Base-by-base conservation (phyloP, 495 filamentous ascomycete genomes). In the Thozetella sp. region DNA sequence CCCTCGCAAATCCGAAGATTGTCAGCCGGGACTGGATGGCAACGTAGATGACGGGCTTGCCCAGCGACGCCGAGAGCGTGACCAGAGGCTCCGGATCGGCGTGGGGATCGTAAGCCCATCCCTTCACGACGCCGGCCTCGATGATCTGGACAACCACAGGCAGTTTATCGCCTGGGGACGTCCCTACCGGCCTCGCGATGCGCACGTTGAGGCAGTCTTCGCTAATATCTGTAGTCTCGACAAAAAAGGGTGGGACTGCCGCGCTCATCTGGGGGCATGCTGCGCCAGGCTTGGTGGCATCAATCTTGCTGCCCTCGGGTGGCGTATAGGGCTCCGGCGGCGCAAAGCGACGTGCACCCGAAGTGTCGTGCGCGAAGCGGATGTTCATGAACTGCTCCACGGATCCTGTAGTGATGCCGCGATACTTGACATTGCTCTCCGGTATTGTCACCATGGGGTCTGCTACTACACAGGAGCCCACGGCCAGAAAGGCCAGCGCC, bases 381-480 rank as follows among this genome's bases (percentile, higher is more conserved):
- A 80, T 77, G 57, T 76, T 77, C 11, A 66, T 64, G 59, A 73
- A 80, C 51, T 77, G 69, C 19, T 80, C 76, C 22, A 79, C 60
- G 2, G 25, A 6, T 6, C 30, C 30, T 6, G 30, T 37, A 6
- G 30, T 37, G 6, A 15, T 37, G 30, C 30, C 30, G 6, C 30
- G 6, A 37, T 37, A 37, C n/a, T n/a, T n/a, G n/a, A n/a, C n/a
- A n/a, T n/a, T n/a, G n/a, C n/a, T n/a, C n/a, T n/a, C n/a, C n/a
- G n/a, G n/a, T n/a, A n/a, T n/a, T n/a, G n/a, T n/a, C n/a, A n/a
- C n/a, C n/a, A n/a, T n/a, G n/a, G n/a, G n/a, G n/a, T n/a, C n/a
- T n/a, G n/a, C n/a, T n/a, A n/a, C n/a, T n/a, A n/a, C n/a, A n/a
- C n/a, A n/a, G n/a, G n/a, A n/a, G n/a, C n/a, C n/a, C n/a, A n/a